phyloP scores from a whole-genome alignment of 2,329 filamentous ascomycete genomes.

The Pezicula radicicola region DNA sequence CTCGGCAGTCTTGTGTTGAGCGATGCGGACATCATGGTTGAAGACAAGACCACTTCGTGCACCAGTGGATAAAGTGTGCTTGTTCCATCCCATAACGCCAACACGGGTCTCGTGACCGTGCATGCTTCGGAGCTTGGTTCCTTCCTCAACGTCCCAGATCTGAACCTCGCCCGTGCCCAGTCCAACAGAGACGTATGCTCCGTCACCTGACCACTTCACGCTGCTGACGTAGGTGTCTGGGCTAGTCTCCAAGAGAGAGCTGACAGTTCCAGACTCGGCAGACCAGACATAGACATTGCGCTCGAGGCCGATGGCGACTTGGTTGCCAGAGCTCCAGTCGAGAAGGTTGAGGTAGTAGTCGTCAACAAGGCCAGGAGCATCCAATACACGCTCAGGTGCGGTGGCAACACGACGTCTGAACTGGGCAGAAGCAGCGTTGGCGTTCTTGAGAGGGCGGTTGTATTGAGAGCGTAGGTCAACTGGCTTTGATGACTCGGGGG shows the following conservation, averaged over 20 bases:
- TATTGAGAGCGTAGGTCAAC: slow-evolving; percentile 97
- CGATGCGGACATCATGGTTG: slow-evolving; percentile 98
- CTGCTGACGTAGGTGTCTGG: slow-evolving; percentile 95
- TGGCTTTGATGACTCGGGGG: slow-evolving; percentile 97
- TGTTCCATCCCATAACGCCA: slow-evolving; percentile 98
- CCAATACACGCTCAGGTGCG: slow-evolving; percentile 91
- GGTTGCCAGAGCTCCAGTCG: slow-evolving; percentile 97
- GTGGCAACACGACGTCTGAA: slow-evolving; percentile 90
- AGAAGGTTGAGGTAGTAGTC: slow-evolving; percentile 99
- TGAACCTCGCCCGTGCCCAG: slow-evolving; percentile 95
- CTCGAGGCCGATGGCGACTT: slow-evolving; percentile 96
- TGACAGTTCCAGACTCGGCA: slow-evolving; percentile 86
- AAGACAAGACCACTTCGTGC: slow-evolving; percentile 91
- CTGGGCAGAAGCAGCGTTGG: slow-evolving; percentile 72
- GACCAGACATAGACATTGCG: slow-evolving; percentile 99
- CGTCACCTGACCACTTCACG: slow-evolving; percentile 98
- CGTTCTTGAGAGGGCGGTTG: slow-evolving; percentile 88
- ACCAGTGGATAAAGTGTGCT: slow-evolving; percentile 93
- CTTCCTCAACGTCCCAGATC: slow-evolving; percentile 98
- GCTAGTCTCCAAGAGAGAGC: slow-evolving; percentile 81
- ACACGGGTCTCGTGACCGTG: slow-evolving; percentile 95
- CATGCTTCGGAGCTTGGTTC: slow-evolving; percentile 96
- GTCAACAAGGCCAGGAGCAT: slow-evolving; percentile 92
- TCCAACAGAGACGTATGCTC: slow-evolving; percentile 92
- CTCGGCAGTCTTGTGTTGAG: slow-evolving; percentile 97